Conservation (phyloP, 768 basidiomycete genomes). For the Leucosporidium yakuticum region DNA sequence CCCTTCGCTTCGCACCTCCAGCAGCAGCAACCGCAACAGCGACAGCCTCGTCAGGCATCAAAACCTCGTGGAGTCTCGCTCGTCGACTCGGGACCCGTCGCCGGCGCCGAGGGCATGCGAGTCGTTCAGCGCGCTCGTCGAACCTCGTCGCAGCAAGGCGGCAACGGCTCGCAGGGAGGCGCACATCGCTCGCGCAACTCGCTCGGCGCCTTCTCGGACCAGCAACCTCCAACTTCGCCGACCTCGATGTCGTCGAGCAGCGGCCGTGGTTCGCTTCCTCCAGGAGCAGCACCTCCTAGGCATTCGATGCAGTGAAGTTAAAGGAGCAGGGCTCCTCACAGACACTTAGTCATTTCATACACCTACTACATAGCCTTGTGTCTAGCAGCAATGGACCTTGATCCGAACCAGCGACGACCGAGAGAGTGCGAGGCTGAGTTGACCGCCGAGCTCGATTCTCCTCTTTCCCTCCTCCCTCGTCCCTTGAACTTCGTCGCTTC, state of each 20-base stretch:
- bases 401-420: no score
- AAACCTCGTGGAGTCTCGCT: constrained; percentile 63
- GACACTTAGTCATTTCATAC: no score
- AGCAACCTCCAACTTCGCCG: no score
- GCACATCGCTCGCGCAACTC: constrained; percentile 6
- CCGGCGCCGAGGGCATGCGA: constrained; percentile 43
- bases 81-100: constrained; percentile 76
- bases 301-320: no score
- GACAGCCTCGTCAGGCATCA: constrained; percentile 18
- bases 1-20: background rate
- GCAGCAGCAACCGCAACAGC: constrained; percentile 1
- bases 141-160: background rate
- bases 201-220: background rate
- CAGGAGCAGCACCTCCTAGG: constrained; percentile 1
- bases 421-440: no score
- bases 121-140: constrained; percentile 19
- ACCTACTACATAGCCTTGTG: no score
- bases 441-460: no score
- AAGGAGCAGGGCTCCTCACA: no score
- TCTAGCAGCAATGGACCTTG: no score
- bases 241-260: no score
- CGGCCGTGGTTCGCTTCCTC: background rate
- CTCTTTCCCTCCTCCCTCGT: no score
- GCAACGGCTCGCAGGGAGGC: background rate
- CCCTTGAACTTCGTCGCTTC: no score